These are phyloP conservation scores for Pleodorina starrii DNA, from an alignment of 139 green algal species.

Conservation along the genomic window DNA sequence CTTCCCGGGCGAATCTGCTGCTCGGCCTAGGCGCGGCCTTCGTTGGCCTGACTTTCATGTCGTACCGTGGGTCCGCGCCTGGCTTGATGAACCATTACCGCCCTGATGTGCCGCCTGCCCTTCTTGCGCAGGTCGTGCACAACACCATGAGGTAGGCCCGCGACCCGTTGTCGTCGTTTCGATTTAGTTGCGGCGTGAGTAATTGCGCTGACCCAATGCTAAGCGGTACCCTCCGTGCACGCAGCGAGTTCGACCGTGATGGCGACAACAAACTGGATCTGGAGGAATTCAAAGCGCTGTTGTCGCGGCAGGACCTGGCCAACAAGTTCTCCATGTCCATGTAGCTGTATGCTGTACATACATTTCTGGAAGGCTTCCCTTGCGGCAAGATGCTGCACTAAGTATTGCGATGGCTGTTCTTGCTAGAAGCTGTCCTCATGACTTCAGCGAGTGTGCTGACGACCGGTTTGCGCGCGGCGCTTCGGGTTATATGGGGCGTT, in stretches of 20 bases:
- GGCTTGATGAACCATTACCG: background rate
- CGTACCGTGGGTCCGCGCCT: background rate
- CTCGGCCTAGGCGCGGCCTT: background rate
- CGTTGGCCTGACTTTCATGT: background rate
- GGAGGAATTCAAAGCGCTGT: conserved; percentile 51
- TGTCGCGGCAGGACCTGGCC: conserved; percentile 53
- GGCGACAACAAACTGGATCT: conserved; percentile 52
- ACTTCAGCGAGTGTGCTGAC: too few relatives aligned
- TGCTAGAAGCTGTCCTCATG: too few relatives aligned
- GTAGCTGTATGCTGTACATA: too few relatives aligned
- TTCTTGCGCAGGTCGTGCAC: conserved; percentile 46
- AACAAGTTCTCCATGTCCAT: conserved; percentile 48
- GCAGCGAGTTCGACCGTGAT: conserved; percentile 59
- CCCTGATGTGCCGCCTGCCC: background rate
- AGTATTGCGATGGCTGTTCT: too few relatives aligned
- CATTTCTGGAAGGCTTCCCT: too few relatives aligned
- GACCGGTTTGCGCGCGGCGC: too few relatives aligned
- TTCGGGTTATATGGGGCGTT: too few relatives aligned
- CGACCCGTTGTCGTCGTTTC: too few relatives aligned
- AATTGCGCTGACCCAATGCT: too few relatives aligned
- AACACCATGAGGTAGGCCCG: conserved; percentile 57
- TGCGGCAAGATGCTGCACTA: too few relatives aligned
- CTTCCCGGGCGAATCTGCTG: background rate
- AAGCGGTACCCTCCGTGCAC: background rate
- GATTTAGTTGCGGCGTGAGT: too few relatives aligned